phyloP scores from a whole-genome alignment of 768 basidiomycete species.

The Panaeolus cyanescens region DNA sequence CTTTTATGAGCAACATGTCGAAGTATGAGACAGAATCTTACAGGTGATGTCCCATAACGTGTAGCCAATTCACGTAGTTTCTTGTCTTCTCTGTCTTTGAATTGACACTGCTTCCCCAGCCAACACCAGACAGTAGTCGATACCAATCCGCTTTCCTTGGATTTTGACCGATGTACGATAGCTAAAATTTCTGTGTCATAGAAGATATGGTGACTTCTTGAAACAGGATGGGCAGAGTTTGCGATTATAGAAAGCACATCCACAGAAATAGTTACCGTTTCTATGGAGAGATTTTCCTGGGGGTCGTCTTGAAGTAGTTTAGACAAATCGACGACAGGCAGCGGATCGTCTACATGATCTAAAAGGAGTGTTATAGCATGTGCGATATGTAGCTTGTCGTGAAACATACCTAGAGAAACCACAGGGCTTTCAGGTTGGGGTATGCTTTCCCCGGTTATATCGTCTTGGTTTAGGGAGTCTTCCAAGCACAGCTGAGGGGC shows the following conservation, averaged over 20 bases:
- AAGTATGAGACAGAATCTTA: slow-evolving; percentile 32
- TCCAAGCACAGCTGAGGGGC: neutral
- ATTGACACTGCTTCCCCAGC: slow-evolving; percentile 57
- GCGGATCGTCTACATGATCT: slow-evolving; percentile 43
- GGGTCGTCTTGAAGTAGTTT: slow-evolving; percentile 38
- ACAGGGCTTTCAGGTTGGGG: too few relatives aligned
- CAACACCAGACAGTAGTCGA: slow-evolving; percentile 77
- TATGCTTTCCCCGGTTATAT: too few relatives aligned
- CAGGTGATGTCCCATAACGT: slow-evolving; percentile 68
- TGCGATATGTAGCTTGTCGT: too few relatives aligned
- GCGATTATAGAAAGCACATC: slow-evolving; percentile 67
- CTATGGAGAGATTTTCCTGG: slow-evolving; percentile 30
- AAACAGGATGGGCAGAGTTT: slow-evolving; percentile 45
- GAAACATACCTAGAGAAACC: too few relatives aligned
- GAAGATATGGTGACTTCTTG: slow-evolving; percentile 53
- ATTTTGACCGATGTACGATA: slow-evolving; percentile 71
- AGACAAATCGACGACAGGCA: slow-evolving; percentile 52
- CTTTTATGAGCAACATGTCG: slow-evolving; percentile 2
- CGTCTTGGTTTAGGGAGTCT: neutral
- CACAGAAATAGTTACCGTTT: slow-evolving; percentile 66
- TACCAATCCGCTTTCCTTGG: slow-evolving; percentile 63
- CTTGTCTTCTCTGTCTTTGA: slow-evolving; percentile 61
- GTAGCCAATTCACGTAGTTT: slow-evolving; percentile 73
- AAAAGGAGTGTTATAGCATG: slow-evolving; percentile 5
- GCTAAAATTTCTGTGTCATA: slow-evolving; percentile 74